Evolutionary conservation across 164 flowering plant species (phyloP).

Genomic region (Piper longum): DNA sequence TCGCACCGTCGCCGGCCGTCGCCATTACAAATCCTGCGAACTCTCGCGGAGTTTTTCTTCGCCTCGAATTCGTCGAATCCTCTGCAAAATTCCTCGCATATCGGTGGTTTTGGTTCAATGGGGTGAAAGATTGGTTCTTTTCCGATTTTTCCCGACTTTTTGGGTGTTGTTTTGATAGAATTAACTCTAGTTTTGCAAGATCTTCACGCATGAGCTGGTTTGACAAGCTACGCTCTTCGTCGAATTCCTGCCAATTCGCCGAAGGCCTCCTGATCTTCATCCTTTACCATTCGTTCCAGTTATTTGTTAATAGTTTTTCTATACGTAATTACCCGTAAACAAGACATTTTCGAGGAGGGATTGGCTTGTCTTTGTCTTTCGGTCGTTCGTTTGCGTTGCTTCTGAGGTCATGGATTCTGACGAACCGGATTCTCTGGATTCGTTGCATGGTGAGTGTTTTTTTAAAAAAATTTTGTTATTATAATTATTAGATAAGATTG

Average conservation of each 20-base stretch:
- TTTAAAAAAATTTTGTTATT: no score
- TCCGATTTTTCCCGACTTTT: background rate
- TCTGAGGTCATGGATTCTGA: slow-evolving; percentile 12
- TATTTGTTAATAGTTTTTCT: slow-evolving; percentile 38
- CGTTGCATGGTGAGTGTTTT: slow-evolving; percentile 12
- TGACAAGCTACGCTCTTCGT: slow-evolving; percentile 42
- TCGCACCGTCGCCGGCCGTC: background rate
- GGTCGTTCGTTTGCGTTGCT: background rate
- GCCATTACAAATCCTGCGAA: no score
- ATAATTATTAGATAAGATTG: no score
- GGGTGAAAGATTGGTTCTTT: background rate
- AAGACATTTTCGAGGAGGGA: background rate
- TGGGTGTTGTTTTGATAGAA: background rate
- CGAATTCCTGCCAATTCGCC: slow-evolving; percentile 59
- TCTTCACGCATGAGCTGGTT: slow-evolving; percentile 47
- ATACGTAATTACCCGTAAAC: slow-evolving; percentile 53
- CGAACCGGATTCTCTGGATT: slow-evolving; percentile 4
- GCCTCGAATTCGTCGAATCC: background rate
- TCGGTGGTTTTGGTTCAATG: background rate
- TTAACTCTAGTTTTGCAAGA: background rate
- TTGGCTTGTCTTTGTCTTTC: background rate
- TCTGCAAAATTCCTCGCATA: background rate
- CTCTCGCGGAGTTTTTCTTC: background rate
- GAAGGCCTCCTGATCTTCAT: slow-evolving; percentile 64
- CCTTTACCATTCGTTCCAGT: slow-evolving; percentile 48